A percentile compares a stretch with the other conserved stretches of the same genome.
These are phyloP conservation scores for Rhododendron ferrugineum DNA, from an alignment of 148 eudicot species.

Conservation along the genomic window DNA sequence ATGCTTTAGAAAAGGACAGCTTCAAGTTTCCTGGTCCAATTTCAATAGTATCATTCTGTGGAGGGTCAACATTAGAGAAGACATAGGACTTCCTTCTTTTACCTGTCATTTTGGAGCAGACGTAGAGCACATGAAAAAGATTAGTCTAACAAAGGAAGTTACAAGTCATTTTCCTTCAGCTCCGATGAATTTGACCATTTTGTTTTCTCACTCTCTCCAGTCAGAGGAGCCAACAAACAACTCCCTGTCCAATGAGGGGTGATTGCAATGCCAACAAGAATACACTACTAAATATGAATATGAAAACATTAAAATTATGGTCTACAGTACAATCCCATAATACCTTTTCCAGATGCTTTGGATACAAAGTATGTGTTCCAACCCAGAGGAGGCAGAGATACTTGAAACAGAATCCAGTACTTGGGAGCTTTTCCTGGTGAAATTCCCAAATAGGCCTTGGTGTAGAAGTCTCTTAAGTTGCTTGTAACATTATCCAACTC, in stretches of 20 bases:
- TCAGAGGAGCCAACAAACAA: neutral
- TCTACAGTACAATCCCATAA: neutral
- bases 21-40: conserved; percentile 78
- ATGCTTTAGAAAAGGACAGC: conserved; percentile 54
- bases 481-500: conserved; percentile 60
- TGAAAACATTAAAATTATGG: neutral
- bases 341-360: conserved; percentile 39
- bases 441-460: conserved; percentile 59
- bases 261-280: neutral
- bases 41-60: conserved; percentile 40
- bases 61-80: conserved; percentile 21
- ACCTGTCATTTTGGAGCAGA: conserved; percentile 29
- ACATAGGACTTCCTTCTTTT: conserved; percentile 17
- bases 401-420: conserved; percentile 72
- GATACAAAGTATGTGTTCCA: conserved; percentile 84
- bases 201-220: neutral
- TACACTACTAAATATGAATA: neutral
- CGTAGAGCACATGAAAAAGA: neutral
- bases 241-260: neutral
- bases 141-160: too few species aligned
- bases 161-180: neutral
- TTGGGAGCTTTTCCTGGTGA: conserved; percentile 46
- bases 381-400: conserved; percentile 73
- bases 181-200: neutral
- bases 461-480: conserved; percentile 61